Conservation (phyloP, 169 alveolate species). For the Cryptosporidium baileyi region DNA sequence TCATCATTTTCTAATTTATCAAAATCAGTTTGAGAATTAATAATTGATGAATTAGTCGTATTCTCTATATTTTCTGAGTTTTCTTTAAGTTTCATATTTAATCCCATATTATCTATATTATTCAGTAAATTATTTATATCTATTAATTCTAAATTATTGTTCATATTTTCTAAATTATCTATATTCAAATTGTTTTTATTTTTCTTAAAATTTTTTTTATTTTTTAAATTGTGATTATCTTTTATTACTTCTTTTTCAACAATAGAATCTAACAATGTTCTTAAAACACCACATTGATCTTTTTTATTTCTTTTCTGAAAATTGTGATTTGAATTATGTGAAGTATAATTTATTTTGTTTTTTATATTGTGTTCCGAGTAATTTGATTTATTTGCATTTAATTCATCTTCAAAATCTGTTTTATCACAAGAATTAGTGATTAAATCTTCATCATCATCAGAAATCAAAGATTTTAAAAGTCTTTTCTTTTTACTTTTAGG, state of each 20-base stretch:
- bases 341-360: neutral
- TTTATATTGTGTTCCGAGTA: neutral
- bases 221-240: neutral
- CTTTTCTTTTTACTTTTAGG: too few species aligned
- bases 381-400: neutral
- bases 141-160: neutral
- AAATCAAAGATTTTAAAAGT: neutral
- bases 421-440: neutral
- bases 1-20: conserved; percentile 4
- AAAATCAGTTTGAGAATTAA: neutral
- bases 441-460: neutral
- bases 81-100: neutral
- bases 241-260: neutral
- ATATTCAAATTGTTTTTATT: neutral
- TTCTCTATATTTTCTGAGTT: neutral
- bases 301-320: neutral
- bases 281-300: conserved; percentile 5
- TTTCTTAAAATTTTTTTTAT: neutral
- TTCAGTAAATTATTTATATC: neutral
- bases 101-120: neutral
- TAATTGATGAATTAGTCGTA: neutral
- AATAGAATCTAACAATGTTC: conserved; percentile 12
- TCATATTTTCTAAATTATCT: neutral
- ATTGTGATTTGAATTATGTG: neutral
- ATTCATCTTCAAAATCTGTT: neutral